Conservation (phyloP, 345 rosid genomes). For the Hibiscus mutabilis region DNA sequence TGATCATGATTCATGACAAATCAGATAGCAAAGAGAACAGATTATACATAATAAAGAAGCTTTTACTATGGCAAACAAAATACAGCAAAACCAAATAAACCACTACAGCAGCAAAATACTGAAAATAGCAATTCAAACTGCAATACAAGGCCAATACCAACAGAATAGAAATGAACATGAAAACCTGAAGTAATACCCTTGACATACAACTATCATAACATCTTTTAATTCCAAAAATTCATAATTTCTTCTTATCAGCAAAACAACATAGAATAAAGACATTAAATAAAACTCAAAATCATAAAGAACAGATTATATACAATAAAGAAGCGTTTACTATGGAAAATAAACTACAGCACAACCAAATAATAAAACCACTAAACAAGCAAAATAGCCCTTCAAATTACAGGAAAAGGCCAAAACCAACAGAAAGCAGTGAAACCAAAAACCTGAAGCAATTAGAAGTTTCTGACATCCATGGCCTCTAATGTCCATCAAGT, state of each 20-base stretch:
- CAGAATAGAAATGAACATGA: not conserved
- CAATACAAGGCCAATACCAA: not conserved
- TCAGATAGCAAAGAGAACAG: not conserved
- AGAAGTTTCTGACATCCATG: not conserved
- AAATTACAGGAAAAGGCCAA: not conserved
- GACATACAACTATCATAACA: not conserved
- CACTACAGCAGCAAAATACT: not conserved
- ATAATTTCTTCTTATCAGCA: not conserved
- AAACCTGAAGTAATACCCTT: not conserved
- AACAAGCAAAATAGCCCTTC: not conserved
- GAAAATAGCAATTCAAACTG: not conserved
- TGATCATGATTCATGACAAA: not conserved
- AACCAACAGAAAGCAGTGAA: not conserved
- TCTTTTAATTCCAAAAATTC: not conserved
- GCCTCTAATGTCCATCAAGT: not conserved
- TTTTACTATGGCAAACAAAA: not conserved
- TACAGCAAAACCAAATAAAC: not conserved
- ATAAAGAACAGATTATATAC: not conserved
- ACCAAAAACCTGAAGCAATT: not conserved
- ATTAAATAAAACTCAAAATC: not conserved
- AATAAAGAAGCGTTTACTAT: not conserved
- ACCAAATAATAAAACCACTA: not conserved
- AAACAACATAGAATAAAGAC: not conserved
- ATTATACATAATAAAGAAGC: not conserved
- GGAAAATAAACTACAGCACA: not conserved